Conservation (phyloP, 1,139 yeast species). For the Candida sanyaensis region DNA sequence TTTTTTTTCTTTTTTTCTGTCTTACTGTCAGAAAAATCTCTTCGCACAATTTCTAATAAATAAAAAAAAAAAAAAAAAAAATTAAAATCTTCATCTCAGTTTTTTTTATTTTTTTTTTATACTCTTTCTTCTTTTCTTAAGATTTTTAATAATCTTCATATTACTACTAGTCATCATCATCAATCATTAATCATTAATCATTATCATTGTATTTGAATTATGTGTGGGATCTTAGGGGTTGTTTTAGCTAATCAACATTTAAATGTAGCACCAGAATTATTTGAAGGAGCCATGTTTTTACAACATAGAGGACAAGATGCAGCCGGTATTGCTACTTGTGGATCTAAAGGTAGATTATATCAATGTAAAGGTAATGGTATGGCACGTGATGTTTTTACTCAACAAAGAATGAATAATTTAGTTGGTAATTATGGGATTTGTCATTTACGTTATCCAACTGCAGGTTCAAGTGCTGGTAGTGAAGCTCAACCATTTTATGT, state of each 20-base stretch:
- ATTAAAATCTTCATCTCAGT: too few relatives aligned
- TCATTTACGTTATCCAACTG: conserved; percentile 95
- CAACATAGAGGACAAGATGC: conserved; percentile 99
- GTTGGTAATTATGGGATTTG: conserved; percentile 96
- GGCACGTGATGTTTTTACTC: conserved; percentile 97
- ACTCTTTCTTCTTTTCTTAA: too few relatives aligned
- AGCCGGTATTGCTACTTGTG: conserved; percentile 98
- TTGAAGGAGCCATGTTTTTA: conserved; percentile 89
- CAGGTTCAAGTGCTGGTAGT: conserved; percentile 95
- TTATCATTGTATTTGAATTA: conserved; percentile 19
- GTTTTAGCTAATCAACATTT: conserved; percentile 75
- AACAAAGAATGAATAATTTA: conserved; percentile 71
- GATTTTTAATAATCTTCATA: not conserved
- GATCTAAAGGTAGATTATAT: conserved; percentile 87
- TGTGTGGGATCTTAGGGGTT: conserved; percentile 96
- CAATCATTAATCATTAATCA: too few relatives aligned
- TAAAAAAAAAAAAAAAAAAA: too few relatives aligned
- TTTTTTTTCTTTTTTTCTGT: too few relatives aligned
- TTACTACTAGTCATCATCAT: too few relatives aligned
- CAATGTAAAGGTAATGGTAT: conserved; percentile 99
- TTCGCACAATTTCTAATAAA: too few relatives aligned
- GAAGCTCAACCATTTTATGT: conserved; percentile 99
- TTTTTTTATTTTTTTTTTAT: too few relatives aligned
- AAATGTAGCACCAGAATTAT: conserved; percentile 83
- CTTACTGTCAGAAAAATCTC: too few relatives aligned